Base-by-base conservation (phyloP, 2,329 filamentous ascomycete species). In the Beauveria bassiana region DNA sequence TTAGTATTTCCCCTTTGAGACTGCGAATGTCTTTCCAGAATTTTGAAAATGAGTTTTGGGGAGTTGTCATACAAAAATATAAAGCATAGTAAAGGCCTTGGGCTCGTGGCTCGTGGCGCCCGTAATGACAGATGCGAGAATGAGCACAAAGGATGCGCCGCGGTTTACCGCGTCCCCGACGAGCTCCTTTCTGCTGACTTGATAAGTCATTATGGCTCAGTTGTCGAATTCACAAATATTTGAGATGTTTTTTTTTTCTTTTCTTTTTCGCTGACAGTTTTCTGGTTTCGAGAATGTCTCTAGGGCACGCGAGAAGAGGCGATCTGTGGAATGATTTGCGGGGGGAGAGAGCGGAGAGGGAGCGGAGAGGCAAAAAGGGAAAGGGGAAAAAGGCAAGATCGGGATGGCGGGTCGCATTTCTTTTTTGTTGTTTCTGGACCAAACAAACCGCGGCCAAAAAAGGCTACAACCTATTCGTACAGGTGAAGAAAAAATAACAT, bases 61-160 rank as follows among this genome's bases (percentile, higher is more conserved):
- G 18, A 5, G n/a, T n/a, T 18, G n/a, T 16, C 58, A 28, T 60
- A 60, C 58, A 40, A 60, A 60, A 40, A 60, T 60, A 42, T 60
- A 60, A 18, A 60, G 50, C 58, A 60, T 60, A 2, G 50, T 60
- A 26, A 60, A 60, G 14, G 58, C 58, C 20, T 60, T 40, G n/a
- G 49, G 40, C 28, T 53, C 18, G 49, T 60, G 58, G 42, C 58
- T 60, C n/a, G 58, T 54, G 34, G 58, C 58, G 28, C 58, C 58
- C 3, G 58, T 60, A 3, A 54, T 54, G 14, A 60, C 50, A 28
- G 58, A 46, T 16, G 3, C 58, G 50, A 60, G n/a, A 8, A 47
- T 54, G 3, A 60, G 49, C 7, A 60, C 49, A 8, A n/a, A 60
- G 9, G 47, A 28, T n/a, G n/a, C 49, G 49, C 26, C 42, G 7